A percentile compares a stretch with the other conserved stretches of the same genome.
phyloP scores from a whole-genome alignment of 805 yeast species.

The Wickerhamiella australiensis region DNA sequence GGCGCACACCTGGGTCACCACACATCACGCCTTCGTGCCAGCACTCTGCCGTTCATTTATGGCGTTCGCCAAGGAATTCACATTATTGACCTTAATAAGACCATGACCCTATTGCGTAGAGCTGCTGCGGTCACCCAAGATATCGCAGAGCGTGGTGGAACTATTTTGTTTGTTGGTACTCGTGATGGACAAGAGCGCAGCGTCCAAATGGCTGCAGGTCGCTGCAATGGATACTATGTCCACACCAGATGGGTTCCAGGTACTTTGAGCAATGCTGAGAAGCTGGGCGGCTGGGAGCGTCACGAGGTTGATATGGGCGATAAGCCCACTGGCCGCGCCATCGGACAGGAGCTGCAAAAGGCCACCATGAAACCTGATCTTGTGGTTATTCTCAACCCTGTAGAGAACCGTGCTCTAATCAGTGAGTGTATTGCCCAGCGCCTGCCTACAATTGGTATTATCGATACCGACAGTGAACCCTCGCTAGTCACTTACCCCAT shows the following conservation, averaged over 20 bases:
- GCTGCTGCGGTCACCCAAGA: conserved; percentile 81
- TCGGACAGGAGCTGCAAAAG: conserved; percentile 36
- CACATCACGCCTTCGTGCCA: conserved; percentile 52
- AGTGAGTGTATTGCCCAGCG: conserved; percentile 70
- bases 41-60: conserved; percentile 73
- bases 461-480: conserved; percentile 91
- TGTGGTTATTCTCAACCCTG: conserved; percentile 75
- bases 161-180: conserved; percentile 75
- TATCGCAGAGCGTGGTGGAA: conserved; percentile 72
- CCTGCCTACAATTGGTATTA: conserved; percentile 85
- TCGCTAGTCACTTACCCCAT: conserved; percentile 82
- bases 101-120: conserved; percentile 58
- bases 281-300: conserved; percentile 50
- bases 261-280: conserved; percentile 72
- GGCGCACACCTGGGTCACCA: conserved; percentile 94
- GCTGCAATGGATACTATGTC: conserved; percentile 71
- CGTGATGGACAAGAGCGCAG: conserved; percentile 63
- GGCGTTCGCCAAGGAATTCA: conserved; percentile 88
- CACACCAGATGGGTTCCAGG: conserved; percentile 90
- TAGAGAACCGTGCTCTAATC: conserved; percentile 68
- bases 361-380: conserved; percentile 75
- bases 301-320: conserved; percentile 70
- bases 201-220: conserved; percentile 65
- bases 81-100: conserved; percentile 79
- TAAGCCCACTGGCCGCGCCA: conserved; percentile 46